Evolutionary conservation across 1,139 yeast genomes (phyloP).

Genomic region (Kurtzmaniella quercitrusa): DNA sequence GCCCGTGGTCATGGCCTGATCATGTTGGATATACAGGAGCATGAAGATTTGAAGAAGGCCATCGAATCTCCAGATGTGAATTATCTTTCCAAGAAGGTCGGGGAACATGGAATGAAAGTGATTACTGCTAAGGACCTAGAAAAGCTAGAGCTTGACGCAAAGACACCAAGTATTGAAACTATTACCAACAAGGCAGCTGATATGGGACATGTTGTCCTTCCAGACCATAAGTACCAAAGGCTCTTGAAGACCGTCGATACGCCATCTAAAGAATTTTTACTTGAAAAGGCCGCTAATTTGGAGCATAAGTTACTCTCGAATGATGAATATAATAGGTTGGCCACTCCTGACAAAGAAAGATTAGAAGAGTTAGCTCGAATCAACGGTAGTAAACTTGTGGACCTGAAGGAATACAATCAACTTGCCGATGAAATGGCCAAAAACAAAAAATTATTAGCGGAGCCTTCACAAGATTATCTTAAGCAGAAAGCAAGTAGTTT

Average conservation of each 20-base stretch:
- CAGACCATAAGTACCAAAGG: slow-evolving; percentile 18
- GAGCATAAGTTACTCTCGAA: slow-evolving; percentile 11
- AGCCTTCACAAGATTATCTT: slow-evolving; percentile 23
- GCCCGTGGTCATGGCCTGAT: slow-evolving; percentile 2
- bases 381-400: not conserved
- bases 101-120: slow-evolving; percentile 19
- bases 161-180: slow-evolving; percentile 26
- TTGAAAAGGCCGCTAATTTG: slow-evolving; percentile 10
- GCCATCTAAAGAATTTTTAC: slow-evolving; percentile 17
- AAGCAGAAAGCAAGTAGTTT: slow-evolving; percentile 20
- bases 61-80: slow-evolving; percentile 16
- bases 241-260: slow-evolving; percentile 14
- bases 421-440: slow-evolving; percentile 1
- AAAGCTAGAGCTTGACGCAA: slow-evolving; percentile 20
- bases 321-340: slow-evolving; percentile 10
- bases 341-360: not conserved
- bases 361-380: not conserved
- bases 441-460: not conserved
- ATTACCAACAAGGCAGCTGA: slow-evolving; percentile 18
- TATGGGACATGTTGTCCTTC: slow-evolving; percentile 22
- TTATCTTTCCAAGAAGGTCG: slow-evolving; percentile 19
- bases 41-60: slow-evolving; percentile 8
- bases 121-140: slow-evolving; percentile 24
- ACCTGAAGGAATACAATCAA: not conserved
- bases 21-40: slow-evolving; percentile 5